Evolutionary conservation across 2,329 filamentous ascomycete genomes (phyloP).

Genomic region (Aquanectria penicillioides): DNA sequence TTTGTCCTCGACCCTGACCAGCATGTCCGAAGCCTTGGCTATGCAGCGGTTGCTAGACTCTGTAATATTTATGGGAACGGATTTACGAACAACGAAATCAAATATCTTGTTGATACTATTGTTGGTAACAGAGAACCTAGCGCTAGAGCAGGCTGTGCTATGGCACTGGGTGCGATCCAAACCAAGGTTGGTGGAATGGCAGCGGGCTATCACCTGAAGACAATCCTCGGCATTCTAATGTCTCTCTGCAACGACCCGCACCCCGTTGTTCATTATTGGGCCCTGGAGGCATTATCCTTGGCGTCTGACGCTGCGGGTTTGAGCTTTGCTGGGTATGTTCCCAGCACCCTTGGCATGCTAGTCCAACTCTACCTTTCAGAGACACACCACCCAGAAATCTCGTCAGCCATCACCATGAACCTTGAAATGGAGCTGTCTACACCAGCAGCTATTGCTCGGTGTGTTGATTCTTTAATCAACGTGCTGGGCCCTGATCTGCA

Average conservation of each 20-base stretch:
- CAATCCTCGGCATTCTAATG: slow-evolving; percentile 97
- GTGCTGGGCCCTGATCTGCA: slow-evolving; percentile 95
- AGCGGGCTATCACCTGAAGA: slow-evolving; percentile 94
- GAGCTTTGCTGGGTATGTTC: slow-evolving; percentile 90
- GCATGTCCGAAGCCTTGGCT: slow-evolving; percentile 85
- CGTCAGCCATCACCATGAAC: slow-evolving; percentile 85
- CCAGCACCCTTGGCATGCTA: slow-evolving; percentile 91
- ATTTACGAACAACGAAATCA: slow-evolving; percentile 91
- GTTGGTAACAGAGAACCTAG: slow-evolving; percentile 93
- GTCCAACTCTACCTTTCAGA: slow-evolving; percentile 93
- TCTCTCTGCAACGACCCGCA: slow-evolving; percentile 96
- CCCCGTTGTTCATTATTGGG: slow-evolving; percentile 96
- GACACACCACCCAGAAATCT: slow-evolving; percentile 86
- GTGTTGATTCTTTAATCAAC: slow-evolving; percentile 95
- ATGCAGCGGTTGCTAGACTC: slow-evolving; percentile 84
- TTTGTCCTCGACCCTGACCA: slow-evolving; percentile 87
- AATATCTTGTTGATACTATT: slow-evolving; percentile 91
- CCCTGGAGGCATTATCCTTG: slow-evolving; percentile 84
- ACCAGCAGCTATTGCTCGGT: slow-evolving; percentile 83
- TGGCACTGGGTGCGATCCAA: slow-evolving; percentile 92
- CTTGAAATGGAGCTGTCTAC: slow-evolving; percentile 88
- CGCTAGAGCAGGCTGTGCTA: slow-evolving; percentile 91
- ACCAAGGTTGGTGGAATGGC: slow-evolving; percentile 98
- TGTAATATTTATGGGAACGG: slow-evolving; percentile 86
- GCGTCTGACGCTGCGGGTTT: slow-evolving; percentile 93